Evolutionary conservation across 805 yeast species (phyloP), one percentile per base, ranked within the genome.

Genomic region (Saccharomyces paradoxus): DNA sequence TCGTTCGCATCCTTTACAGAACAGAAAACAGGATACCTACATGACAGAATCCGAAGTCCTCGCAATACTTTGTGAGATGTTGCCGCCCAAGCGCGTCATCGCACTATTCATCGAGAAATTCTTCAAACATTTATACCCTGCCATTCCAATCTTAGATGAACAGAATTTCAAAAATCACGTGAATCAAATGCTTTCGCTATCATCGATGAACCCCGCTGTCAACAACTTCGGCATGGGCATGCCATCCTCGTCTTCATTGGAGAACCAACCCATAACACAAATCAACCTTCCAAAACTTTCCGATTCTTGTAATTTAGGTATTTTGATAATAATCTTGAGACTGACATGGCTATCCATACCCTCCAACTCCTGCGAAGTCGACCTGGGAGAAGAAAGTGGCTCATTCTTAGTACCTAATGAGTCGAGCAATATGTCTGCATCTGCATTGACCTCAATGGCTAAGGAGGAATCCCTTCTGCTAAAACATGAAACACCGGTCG

Each of bases 121-220:
- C 58, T 86, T 86, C 63, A 75, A 74, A 10, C 74, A 76, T 32
- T 68, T 85, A 4, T 86, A 86, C 64, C 78, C 87, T 13, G 83
- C 79, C 54, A 73, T 85, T 60, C 91, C 94, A 2, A 82, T 79
- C 57, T 68, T 85, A 32, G 89, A 85, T 66, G 89, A 85, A 53
- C 64, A 57, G 52, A 63, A 70, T 60, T 52, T 72, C 72, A 68
- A 65, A 52, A 56, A 58, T 30, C 71, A 67, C 55, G 62, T 65
- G 29, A 60, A 56, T 50, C 65, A 65, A 51, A 69, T 70, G 32
- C 44, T 37, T 37, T 37, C 44, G 17, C 24, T 37, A 8, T 37
- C 44, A 8, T 37, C 44, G 44, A 68, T 27, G 74, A 73, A 50
- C 12, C 44, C 22, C 24, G 4, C 44, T 8, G 22, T 37, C 13